Base-by-base conservation (phyloP, 495 filamentous ascomycete species). In the Terfezia boudieri region DNA sequence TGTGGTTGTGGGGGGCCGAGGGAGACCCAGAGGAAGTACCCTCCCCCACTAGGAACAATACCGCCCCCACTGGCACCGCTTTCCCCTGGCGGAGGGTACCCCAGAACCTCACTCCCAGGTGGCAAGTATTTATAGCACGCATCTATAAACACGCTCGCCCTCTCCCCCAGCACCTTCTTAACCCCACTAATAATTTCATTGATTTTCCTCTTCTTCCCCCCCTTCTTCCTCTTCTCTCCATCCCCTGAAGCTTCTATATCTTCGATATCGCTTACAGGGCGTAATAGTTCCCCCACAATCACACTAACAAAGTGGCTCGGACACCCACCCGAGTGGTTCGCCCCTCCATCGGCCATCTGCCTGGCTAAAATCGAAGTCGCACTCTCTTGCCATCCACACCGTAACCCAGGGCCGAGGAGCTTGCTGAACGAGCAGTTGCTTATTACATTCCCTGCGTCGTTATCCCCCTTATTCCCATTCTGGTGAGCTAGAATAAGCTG, bases 341-440 rank as follows among this genome's bases (percentile, higher is more conserved):
- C 63, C 0, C 63, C 63, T 0, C 55, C 57, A 6, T 55, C 48
- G 7, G 50, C 62, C 26, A 65, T 55, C 50, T 62, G 57, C 8
- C 35, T 54, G 10, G 54, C 63, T 4, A 65, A 8, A 2, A 55
- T 54, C 12, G 43, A 38, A 12, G 62, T 60, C 2, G 57, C 55
- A 8, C 36, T 58, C 63, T 94, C 87, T 0, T 77, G 74, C 86
- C 87, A 95, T 17, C 87, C 87, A 2, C 81, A 85, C 36, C 87
- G 70, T 37, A 79, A 59, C 0, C 86, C 88, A 0, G 87, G 86
- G 0, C 76, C 83, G n/a, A 79, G 73, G 14, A 94, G 73, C 67
- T 95, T 95, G 60, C 76, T 81, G 67, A 94, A 94, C 14, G 76
- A 82, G 17, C 80, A 84, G 67, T 94, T 94, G 58, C 78, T 82